These are phyloP conservation scores for Paracamarosporium sp. DNA, from an alignment of 2,329 filamentous ascomycete species.

Conservation along the genomic window DNA sequence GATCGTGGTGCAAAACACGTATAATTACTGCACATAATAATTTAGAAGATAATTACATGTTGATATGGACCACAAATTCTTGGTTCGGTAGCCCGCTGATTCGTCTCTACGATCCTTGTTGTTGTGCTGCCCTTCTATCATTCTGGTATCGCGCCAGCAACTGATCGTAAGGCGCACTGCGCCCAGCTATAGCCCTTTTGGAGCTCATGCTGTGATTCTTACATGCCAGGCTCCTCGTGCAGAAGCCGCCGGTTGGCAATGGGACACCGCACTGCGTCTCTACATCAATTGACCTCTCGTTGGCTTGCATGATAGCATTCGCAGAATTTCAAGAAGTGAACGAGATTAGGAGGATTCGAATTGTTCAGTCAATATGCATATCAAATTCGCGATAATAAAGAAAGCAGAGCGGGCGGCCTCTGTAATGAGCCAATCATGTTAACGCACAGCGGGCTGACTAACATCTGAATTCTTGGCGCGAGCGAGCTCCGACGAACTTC, in stretches of 20 bases:
- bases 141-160: conserved; percentile 74
- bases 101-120: conserved; percentile 54
- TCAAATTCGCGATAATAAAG: background rate
- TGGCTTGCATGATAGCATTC: background rate
- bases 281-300: conserved; percentile 70
- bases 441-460: background rate
- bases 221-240: conserved; percentile 87
- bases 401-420: background rate
- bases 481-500: conserved; percentile 33
- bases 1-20: background rate
- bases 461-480: conserved; percentile 27
- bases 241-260: conserved; percentile 83
- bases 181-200: conserved; percentile 84
- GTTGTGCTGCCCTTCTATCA: conserved; percentile 97
- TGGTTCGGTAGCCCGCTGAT: too few relatives aligned
- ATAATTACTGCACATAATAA: background rate
- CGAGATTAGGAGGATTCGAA: background rate
- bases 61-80: too few relatives aligned
- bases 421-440: background rate
- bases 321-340: background rate
- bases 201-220: conserved; percentile 94
- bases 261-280: conserved; percentile 91
- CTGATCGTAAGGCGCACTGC: conserved; percentile 92
- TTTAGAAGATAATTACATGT: background rate
- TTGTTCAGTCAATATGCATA: background rate